phyloP scores from a whole-genome alignment of 2,329 filamentous ascomycete genomes.

The Ophiostoma populinum region DNA sequence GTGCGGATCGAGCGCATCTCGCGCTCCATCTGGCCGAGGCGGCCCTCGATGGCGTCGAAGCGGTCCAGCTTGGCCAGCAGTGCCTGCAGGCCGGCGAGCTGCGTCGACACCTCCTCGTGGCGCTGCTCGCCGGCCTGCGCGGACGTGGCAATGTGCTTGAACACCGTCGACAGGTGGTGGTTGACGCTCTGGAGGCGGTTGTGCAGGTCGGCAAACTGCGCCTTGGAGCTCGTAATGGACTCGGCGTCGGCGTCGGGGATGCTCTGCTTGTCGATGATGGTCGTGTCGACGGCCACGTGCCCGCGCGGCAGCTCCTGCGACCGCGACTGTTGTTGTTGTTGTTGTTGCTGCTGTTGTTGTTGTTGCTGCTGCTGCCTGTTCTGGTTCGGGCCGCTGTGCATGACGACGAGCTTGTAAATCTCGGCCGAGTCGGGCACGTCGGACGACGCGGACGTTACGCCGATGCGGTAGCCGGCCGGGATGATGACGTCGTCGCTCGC shows the following conservation, averaged over 20 bases:
- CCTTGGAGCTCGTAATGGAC: conserved; percentile 28
- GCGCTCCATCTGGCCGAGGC: conserved; percentile 39
- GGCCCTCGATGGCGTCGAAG: conserved; percentile 40
- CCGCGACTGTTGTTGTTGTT: conserved; percentile 9
- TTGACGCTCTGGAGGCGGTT: conserved; percentile 60
- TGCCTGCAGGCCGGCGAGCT: conserved; percentile 29
- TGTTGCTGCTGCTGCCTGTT: conserved; percentile 13
- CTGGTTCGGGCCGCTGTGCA: conserved; percentile 36
- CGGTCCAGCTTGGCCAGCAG: conserved; percentile 38
- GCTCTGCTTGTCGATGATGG: conserved; percentile 17
- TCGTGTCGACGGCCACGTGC: conserved; percentile 4
- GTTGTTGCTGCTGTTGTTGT: conserved; percentile 7
- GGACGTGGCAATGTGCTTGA: conserved; percentile 35
- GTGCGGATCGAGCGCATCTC: conserved; percentile 20
- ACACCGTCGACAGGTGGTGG: conserved; percentile 49
- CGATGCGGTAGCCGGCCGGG: conserved; percentile 67
- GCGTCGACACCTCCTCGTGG: conserved; percentile 33
- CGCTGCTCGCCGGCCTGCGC: conserved; percentile 35
- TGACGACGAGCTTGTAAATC: conserved; percentile 68
- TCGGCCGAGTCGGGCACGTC: conserved; percentile 93
- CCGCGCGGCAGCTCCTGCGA: conserved; percentile 7
- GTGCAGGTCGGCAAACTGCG: conserved; percentile 71
- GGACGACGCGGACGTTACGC: conserved; percentile 71
- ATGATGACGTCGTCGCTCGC: conserved; percentile 62
- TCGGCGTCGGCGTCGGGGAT: conserved; percentile 32